Base-by-base conservation (phyloP, 805 yeast genomes). In the Pichia cabralensis region DNA sequence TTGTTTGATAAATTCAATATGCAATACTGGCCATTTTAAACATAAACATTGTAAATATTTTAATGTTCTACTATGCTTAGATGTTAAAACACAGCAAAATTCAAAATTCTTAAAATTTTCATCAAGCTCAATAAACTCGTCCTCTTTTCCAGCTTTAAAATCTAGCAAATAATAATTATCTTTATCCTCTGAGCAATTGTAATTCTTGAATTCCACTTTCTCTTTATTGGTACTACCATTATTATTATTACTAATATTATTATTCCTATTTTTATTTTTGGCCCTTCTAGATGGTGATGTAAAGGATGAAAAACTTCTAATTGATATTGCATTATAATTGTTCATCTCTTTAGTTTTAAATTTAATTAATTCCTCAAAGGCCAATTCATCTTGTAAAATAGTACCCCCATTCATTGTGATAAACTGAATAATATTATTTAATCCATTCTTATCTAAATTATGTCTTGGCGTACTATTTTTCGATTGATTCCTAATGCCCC, bases 11-110 rank as follows among this genome's bases (percentile, higher is more conserved):
- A 69, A 85, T 8, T 56, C 49, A 36, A 69, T 67, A 3, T 83
- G 75, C 21, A 86, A 48, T 14, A 81, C 68, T 2, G 96, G 96
- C 95, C 95, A 85, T 3, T 89, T 88, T 28, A 85, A 50, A 0
- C 89, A 82, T 13, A 85, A 53, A 3, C 80, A 74, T 48, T 83
- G 92, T 8, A 86, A 52, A 50, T 80, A 86, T 48, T 85, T 86
- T 8, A 76, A 65, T 31, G 86, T 82, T 24, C 95, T 60, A 14
- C 71, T 63, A 37, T 69, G 67, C 21, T 64, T 64, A 25, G 66
- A 67, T 0, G 89, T 67, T 1, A 86, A 56, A 22, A 82, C 60
- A 2, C 88, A 88, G 2, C 69, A 84, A 56, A 85, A 82, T 22
- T 47, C 61, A 40, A 53, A 63, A 1, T 31, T 26, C 8, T 22